Conservation (phyloP, 768 basidiomycete genomes). For the Botryobasidium botryosum region DNA sequence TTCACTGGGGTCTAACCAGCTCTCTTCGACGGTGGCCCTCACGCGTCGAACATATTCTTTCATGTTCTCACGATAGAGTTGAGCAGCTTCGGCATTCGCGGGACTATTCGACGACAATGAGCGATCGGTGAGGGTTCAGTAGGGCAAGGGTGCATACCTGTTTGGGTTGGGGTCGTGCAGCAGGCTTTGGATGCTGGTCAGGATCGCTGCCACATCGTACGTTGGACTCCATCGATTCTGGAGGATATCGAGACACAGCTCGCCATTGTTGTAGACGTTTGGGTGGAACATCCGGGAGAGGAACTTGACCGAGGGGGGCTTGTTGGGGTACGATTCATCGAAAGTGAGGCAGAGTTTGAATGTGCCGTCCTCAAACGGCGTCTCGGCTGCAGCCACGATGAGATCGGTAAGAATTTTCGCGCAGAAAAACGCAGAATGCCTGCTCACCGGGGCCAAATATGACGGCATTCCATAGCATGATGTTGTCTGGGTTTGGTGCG, state of each 20-base stretch:
- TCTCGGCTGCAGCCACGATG: slow-evolving; percentile 68
- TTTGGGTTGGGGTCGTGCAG: slow-evolving; percentile 97
- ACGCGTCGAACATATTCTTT: slow-evolving; percentile 94
- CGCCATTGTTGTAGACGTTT: slow-evolving; percentile 96
- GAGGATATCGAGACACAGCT: slow-evolving; percentile 94
- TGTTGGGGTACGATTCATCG: slow-evolving; percentile 97
- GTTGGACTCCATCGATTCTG: slow-evolving; percentile 99
- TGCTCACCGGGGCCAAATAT: slow-evolving; percentile 91
- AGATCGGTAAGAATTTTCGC: slow-evolving; percentile 1
- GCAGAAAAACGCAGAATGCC: background rate
- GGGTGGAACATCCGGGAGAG: slow-evolving; percentile 98
- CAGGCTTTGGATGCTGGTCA: slow-evolving; percentile 90
- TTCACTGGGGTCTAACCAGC: slow-evolving; percentile 52
- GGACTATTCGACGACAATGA: slow-evolving; percentile 34
- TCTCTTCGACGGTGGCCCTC: slow-evolving; percentile 85
- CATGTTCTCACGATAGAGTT: slow-evolving; percentile 93
- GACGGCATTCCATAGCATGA: slow-evolving; percentile 99
- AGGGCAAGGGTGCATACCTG: slow-evolving; percentile 21
- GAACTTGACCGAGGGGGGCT: slow-evolving; percentile 94
- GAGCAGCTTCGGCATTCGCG: slow-evolving; percentile 95
- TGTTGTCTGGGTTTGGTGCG: slow-evolving; percentile 93
- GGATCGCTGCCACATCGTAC: slow-evolving; percentile 95
- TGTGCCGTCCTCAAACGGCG: slow-evolving; percentile 97
- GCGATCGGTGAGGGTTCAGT: background rate
- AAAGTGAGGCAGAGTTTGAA: slow-evolving; percentile 93